Conservation (phyloP, 345 rosid species). For the Acer saccharum region DNA sequence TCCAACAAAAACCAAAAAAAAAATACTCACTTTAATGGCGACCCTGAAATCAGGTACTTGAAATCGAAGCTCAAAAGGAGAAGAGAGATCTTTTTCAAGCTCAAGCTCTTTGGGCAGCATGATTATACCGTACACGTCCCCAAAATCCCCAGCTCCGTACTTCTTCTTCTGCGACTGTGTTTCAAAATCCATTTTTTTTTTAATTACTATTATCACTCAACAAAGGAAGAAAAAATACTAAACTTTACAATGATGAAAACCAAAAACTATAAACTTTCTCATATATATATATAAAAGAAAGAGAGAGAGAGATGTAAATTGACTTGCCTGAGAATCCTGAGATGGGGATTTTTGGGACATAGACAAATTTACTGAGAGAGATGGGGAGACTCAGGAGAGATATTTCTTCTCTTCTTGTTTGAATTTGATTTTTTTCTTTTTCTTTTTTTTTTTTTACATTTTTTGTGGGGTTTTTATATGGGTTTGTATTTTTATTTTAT, state of each 20-base stretch:
- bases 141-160: conserved; percentile 42
- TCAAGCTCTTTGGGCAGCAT: conserved; percentile 67
- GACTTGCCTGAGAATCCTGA: conserved; percentile 45
- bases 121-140: conserved; percentile 46
- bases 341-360: conserved; percentile 34
- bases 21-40: conserved; percentile 46
- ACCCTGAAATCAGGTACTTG: conserved; percentile 62
- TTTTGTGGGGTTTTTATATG: background rate
- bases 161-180: conserved; percentile 53
- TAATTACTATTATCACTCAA: background rate
- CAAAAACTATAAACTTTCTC: background rate
- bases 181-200: conserved; percentile 40
- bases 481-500: background rate
- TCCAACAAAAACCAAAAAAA: background rate
- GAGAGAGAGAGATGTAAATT: background rate
- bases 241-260: background rate
- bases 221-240: background rate
- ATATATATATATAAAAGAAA: background rate
- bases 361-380: conserved; percentile 4
- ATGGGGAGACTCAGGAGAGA: background rate
- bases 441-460: background rate
- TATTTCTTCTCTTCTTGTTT: background rate
- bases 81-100: conserved; percentile 46
- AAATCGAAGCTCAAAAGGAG: conserved; percentile 56
- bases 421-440: background rate